A percentile compares a stretch with the other conserved stretches of the same genome.
These are phyloP conservation scores for Anethum foeniculum DNA, from an alignment of 140 eudicot genomes.

Conservation along the genomic window DNA sequence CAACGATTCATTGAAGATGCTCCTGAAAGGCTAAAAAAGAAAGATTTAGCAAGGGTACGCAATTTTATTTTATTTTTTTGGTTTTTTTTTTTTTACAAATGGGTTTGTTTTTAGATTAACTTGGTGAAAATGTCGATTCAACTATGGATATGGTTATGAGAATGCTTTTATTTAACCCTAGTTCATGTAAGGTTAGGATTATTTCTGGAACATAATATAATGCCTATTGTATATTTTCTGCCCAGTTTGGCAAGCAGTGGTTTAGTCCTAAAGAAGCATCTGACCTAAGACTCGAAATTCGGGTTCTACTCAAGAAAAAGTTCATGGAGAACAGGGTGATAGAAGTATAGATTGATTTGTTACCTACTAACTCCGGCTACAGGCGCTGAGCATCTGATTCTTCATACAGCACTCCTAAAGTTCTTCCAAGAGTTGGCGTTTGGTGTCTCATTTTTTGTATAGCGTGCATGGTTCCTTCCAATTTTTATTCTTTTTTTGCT, in stretches of 20 bases:
- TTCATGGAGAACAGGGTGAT: conserved; percentile 33
- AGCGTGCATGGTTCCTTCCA: background rate
- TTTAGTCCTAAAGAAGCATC: conserved; percentile 71
- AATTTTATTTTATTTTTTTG: background rate
- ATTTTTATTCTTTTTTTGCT: no score
- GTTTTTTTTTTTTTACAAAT: background rate
- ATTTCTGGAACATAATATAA: conserved; percentile 1
- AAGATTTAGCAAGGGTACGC: conserved; percentile 42
- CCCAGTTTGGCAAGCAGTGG: conserved; percentile 72
- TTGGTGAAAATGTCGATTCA: background rate
- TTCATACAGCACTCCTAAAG: background rate
- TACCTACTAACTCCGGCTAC: background rate
- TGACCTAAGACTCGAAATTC: conserved; percentile 42
- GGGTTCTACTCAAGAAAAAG: conserved; percentile 31
- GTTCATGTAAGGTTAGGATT: conserved; percentile 4
- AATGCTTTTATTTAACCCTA: background rate
- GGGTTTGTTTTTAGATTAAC: background rate
- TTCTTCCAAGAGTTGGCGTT: background rate
- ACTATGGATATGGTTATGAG: background rate
- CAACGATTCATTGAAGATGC: conserved; percentile 71
- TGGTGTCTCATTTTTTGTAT: background rate
- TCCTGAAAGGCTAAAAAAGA: conserved; percentile 55
- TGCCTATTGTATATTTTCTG: conserved; percentile 10
- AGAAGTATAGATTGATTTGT: conserved; percentile 3
- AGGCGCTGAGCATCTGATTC: background rate